Percentiles rank a stretch among this genome's conserved stretches.
phyloP scores from a whole-genome alignment of 2,329 filamentous ascomycete species.

The Calonectria montana region DNA sequence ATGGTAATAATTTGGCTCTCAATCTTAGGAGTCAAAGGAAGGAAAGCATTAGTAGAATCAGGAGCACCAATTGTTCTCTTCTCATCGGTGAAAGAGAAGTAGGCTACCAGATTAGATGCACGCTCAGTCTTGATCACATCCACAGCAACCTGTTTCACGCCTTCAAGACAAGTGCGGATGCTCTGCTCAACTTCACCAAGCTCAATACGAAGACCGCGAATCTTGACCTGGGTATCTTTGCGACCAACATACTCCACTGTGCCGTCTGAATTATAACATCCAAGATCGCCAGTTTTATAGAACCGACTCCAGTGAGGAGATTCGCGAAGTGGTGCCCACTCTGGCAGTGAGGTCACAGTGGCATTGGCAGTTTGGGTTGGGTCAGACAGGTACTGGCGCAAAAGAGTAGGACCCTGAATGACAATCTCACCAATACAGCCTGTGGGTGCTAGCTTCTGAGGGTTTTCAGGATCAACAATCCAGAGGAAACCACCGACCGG shows the following conservation, averaged over 20 bases:
- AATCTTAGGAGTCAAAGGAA: neutral
- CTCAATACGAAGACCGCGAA: slow-evolving; percentile 65
- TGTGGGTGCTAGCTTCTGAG: neutral
- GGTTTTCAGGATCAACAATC: slow-evolving; percentile 1
- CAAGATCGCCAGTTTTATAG: slow-evolving; percentile 40
- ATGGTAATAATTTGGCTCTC: neutral
- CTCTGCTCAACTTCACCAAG: slow-evolving; percentile 39
- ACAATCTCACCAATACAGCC: neutral
- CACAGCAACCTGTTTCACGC: neutral
- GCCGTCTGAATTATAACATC: slow-evolving; percentile 46
- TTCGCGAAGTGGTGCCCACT: slow-evolving; percentile 31
- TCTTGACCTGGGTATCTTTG: slow-evolving; percentile 59
- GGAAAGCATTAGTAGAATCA: neutral
- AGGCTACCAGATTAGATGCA: neutral
- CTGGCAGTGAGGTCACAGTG: slow-evolving; percentile 44
- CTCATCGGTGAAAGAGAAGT: neutral
- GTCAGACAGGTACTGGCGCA: slow-evolving; percentile 37
- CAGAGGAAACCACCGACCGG: slow-evolving; percentile 46
- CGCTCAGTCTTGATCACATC: neutral
- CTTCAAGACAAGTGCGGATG: neutral
- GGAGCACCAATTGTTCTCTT: neutral
- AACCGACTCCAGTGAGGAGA: slow-evolving; percentile 13
- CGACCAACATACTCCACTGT: slow-evolving; percentile 44
- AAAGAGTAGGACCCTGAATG: slow-evolving; percentile 29
- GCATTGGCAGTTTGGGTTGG: slow-evolving; percentile 33